Conservation (phyloP, 768 basidiomycete species). For the Leccinum truebloodii region DNA sequence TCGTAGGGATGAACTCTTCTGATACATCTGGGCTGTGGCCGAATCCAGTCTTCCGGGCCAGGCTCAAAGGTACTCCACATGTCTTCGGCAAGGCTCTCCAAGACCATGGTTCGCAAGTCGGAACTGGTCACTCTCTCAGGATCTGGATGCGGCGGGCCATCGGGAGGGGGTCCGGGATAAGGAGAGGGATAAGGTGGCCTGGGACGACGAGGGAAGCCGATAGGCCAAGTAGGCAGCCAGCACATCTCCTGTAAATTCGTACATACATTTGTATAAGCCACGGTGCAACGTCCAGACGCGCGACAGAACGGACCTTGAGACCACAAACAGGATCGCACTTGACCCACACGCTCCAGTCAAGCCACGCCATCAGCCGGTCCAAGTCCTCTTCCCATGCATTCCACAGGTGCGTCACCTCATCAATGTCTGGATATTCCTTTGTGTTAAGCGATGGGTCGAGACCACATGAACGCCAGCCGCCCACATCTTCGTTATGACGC, state of each 20-base stretch:
- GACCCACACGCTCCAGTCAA: constrained; percentile 55
- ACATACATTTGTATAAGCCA: not conserved
- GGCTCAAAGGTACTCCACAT: not conserved
- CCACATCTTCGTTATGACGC: constrained; percentile 48
- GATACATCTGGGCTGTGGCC: constrained; percentile 25
- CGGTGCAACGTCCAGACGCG: too few relatives aligned
- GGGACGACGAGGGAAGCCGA: constrained; percentile 10
- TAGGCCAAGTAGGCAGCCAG: constrained; percentile 29
- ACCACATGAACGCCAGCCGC: constrained; percentile 35
- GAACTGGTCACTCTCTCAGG: not conserved
- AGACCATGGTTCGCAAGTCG: not conserved
- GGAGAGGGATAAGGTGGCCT: not conserved
- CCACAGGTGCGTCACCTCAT: constrained; percentile 13
- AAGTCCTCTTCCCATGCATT: constrained; percentile 38
- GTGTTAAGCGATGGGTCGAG: constrained; percentile 15
- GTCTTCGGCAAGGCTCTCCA: not conserved
- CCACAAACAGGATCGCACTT: constrained; percentile 48
- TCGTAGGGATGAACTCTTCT: constrained; percentile 10
- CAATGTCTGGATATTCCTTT: constrained; percentile 1
- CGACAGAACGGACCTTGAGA: constrained; percentile 39
- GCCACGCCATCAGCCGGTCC: constrained; percentile 45
- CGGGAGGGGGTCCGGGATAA: not conserved
- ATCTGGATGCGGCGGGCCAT: not conserved
- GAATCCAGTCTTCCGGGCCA: constrained; percentile 18
- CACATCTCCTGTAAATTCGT: constrained; percentile 25